Evolutionary conservation across 2,329 filamentous ascomycete species (phyloP).

Genomic region (Alternaria tenuissima): DNA sequence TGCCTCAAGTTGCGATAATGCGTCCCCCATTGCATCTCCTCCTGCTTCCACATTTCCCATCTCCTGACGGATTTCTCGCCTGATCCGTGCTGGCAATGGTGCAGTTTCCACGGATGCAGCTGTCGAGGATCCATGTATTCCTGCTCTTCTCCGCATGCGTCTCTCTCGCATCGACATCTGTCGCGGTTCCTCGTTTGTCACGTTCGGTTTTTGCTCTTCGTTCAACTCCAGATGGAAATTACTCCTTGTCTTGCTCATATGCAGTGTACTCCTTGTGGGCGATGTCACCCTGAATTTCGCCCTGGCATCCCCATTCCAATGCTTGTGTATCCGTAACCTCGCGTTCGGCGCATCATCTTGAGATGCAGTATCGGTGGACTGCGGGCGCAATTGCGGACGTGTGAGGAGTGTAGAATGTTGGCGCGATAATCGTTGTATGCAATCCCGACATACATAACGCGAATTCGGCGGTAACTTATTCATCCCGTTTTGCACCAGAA

Average conservation of each 20-base stretch:
- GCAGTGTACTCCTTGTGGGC: conserved; percentile 1
- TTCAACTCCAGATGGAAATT: neutral
- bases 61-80: neutral
- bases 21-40: neutral
- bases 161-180: conserved; percentile 14
- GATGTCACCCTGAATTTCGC: neutral
- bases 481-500: conserved; percentile 14
- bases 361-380: conserved; percentile 7
- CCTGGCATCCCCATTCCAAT: conserved; percentile 13
- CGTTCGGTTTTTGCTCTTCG: neutral
- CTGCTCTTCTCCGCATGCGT: conserved; percentile 9
- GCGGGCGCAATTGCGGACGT: conserved; percentile 7
- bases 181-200: neutral
- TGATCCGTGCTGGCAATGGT: neutral
- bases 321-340: conserved; percentile 14
- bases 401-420: conserved; percentile 4
- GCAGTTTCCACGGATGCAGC: neutral
- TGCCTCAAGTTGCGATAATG: neutral
- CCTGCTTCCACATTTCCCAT: neutral
- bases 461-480: conserved; percentile 15
- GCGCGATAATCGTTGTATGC: conserved; percentile 19
- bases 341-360: conserved; percentile 11
- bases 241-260: conserved; percentile 12
- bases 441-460: conserved; percentile 32
- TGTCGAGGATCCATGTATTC: neutral